Evolutionary conservation across 495 filamentous ascomycete species (phyloP).

Genomic region (Tuber calosporum): DNA sequence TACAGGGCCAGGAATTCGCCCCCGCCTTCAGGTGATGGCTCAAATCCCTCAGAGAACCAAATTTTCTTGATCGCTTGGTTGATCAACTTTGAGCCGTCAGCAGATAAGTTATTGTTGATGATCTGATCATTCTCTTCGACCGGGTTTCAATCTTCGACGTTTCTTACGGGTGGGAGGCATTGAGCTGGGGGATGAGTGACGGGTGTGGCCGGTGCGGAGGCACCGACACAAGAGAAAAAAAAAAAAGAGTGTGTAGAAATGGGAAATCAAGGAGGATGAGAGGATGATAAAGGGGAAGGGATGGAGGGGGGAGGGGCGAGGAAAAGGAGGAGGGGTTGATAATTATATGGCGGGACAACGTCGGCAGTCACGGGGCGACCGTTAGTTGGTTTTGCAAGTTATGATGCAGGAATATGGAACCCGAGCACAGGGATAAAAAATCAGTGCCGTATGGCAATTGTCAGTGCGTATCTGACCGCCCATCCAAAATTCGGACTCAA

Average conservation of each 20-base stretch:
- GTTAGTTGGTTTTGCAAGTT: not conserved
- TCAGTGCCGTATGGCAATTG: too few relatives aligned
- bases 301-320: not conserved
- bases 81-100: not conserved
- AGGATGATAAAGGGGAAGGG: not conserved
- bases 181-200: not conserved
- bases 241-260: not conserved
- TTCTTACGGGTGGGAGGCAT: conserved; percentile 3
- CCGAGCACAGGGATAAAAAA: too few relatives aligned
- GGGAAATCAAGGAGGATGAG: not conserved
- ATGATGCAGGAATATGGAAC: too few relatives aligned
- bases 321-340: not conserved
- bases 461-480: too few relatives aligned
- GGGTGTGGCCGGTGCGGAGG: conserved; percentile 1
- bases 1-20: not conserved
- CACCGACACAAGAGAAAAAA: not conserved
- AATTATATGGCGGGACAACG: not conserved
- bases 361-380: not conserved
- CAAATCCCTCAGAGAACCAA: not conserved
- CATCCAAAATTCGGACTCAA: too few relatives aligned
- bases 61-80: conserved; percentile 2
- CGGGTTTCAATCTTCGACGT: conserved; percentile 4
- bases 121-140: not conserved
- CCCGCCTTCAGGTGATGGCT: not conserved
- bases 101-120: not conserved